A percentile compares a stretch with the other conserved stretches of the same genome.
Evolutionary conservation across 2,329 filamentous ascomycete genomes (phyloP).

Genomic region (Seiridium unicorne): DNA sequence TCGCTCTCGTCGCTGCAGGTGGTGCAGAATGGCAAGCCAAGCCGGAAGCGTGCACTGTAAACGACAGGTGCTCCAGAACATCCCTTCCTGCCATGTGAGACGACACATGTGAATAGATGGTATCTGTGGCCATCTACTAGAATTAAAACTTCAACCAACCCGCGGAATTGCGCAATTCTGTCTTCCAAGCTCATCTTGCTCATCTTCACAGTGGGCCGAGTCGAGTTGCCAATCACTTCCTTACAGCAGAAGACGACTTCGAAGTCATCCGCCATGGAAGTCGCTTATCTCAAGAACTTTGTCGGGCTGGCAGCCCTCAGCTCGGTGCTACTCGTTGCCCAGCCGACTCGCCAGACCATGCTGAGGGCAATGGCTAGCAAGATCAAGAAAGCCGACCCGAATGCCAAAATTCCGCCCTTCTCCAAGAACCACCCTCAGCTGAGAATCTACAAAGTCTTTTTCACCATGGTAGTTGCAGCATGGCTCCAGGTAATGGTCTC

Average conservation of each 20-base stretch:
- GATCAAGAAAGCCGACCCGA: conserved; percentile 11
- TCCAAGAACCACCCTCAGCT: conserved; percentile 34
- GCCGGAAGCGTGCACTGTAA: conserved; percentile 25
- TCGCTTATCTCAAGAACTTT: conserved; percentile 22
- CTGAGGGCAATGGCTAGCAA: conserved; percentile 12
- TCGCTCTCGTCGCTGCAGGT: conserved; percentile 21
- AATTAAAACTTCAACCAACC: conserved; percentile 1
- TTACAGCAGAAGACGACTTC: no score
- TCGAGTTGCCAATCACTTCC: no score
- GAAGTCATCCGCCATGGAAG: conserved; percentile 11
- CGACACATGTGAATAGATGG: conserved; percentile 1
- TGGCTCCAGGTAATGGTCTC: conserved; percentile 38
- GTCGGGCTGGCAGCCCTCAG: conserved; percentile 20
- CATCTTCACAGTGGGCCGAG: no score
- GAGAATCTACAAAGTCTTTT: conserved; percentile 41
- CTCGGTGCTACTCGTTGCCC: conserved; percentile 20
- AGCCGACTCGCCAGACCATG: conserved; percentile 23
- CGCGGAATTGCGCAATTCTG: conserved; percentile 10
- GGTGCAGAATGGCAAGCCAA: conserved; percentile 16
- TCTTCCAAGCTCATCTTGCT: conserved; percentile 3
- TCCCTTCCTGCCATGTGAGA: conserved; percentile 2
- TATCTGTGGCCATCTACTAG: background rate
- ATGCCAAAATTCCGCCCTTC: conserved; percentile 14
- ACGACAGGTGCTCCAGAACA: conserved; percentile 27
- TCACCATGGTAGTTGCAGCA: conserved; percentile 41